Base-by-base conservation (phyloP, 1,139 yeast genomes). In the Candida pseudocylindracea region DNA sequence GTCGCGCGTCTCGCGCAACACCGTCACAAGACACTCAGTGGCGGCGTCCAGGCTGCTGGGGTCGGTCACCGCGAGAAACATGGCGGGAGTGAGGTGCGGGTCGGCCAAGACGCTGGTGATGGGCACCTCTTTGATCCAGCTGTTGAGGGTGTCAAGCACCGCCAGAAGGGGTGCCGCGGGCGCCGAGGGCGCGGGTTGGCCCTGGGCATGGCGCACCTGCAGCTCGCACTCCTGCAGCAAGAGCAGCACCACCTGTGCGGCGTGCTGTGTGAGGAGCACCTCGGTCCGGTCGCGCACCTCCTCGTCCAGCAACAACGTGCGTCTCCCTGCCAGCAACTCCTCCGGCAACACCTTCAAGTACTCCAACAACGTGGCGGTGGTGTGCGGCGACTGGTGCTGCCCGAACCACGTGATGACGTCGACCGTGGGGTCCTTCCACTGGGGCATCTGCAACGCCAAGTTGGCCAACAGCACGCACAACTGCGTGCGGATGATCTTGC, bases 121-220 rank as follows among this genome's bases (percentile, higher is more conserved):
- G 2, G 88, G 79, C 33, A 81, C 68, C 48, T 88, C 98, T 40
- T 65, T 67, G 36, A 88, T 70, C 98, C 98, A 88, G 27, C 92
- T 75, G 43, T 74, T 73, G 39, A 88, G 59, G 49, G 93, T 79
- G 40, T 71, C 75, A 39, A 85, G 62, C 10, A 83, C 60, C 33
- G 71, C 54, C 29, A 33, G 34, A 8, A 38, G 29, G 30, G 28
- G 32, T n/a, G 29, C 35, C 10, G 42, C 27, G 3, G 10, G 26
- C 2, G 26, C 26, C 10, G 8, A 3, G 26, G 9, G 9, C 3
- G 26, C 4, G 8, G 8, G 3, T 8, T 25, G 26, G 24, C 38
- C 37, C 25, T 43, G 43, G 20, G 20, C 20, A 6, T 15, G 12
- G 13, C 8, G n/a, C 8, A 11, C n/a, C 9, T 13, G 25, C 29